Conservation (phyloP, 2,329 filamentous ascomycete genomes). For the Fusarium setosum region DNA sequence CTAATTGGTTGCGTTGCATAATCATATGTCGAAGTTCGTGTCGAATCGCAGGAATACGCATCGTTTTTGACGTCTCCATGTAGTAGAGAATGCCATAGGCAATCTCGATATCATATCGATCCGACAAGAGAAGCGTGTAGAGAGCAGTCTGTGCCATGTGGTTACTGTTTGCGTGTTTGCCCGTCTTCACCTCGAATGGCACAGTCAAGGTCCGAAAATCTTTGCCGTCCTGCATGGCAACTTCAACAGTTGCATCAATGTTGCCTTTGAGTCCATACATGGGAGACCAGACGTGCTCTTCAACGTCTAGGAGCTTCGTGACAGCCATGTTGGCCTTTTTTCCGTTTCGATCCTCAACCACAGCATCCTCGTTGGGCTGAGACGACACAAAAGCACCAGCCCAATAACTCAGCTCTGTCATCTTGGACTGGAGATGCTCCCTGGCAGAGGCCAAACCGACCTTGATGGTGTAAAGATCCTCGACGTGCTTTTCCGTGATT, state of each 20-base stretch:
- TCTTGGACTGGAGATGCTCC: constrained; percentile 85
- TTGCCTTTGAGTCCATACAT: constrained; percentile 98
- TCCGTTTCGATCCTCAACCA: constrained; percentile 83
- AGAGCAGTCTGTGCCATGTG: constrained; percentile 95
- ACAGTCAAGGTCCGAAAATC: constrained; percentile 79
- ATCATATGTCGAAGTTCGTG: constrained; percentile 96
- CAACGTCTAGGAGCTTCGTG: constrained; percentile 93
- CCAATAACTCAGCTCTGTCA: constrained; percentile 85
- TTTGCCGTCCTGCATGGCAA: constrained; percentile 79
- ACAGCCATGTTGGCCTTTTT: constrained; percentile 84
- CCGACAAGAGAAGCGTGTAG: constrained; percentile 91
- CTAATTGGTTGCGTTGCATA: constrained; percentile 91
- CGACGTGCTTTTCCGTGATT: constrained; percentile 81
- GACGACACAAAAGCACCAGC: constrained; percentile 82
- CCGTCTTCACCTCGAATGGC: constrained; percentile 96
- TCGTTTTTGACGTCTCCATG: constrained; percentile 88
- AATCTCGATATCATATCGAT: constrained; percentile 94
- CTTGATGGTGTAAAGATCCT: constrained; percentile 90
- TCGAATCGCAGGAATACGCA: constrained; percentile 85
- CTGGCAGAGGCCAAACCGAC: constrained; percentile 78
- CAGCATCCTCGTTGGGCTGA: constrained; percentile 74
- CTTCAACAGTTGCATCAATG: constrained; percentile 95
- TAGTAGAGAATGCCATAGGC: constrained; percentile 94
- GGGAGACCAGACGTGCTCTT: constrained; percentile 98
- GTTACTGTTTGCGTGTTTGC: constrained; percentile 81